Base-by-base conservation (phyloP, 352 stramenopile species). In the Phytophthora constricta region DNA sequence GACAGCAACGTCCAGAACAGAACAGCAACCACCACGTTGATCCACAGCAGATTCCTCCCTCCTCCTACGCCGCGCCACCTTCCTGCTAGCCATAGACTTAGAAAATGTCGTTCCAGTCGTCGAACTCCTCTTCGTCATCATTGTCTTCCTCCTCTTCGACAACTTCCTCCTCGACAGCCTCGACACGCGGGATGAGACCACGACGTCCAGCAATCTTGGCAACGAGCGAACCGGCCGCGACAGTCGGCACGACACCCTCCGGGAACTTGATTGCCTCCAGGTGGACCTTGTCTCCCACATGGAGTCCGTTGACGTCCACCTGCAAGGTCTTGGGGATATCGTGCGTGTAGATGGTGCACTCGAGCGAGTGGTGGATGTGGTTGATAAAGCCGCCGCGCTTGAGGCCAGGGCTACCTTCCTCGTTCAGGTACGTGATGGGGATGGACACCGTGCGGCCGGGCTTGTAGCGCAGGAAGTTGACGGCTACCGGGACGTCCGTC, bases 351-450 rank as follows among this genome's bases (percentile, higher is more conserved):
- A 92, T 80, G 59, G 62, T 74, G 76, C 89, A 96, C 58, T 93
- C 84, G 51, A 96, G 82, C 45, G 92, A 75, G 68, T 95, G 87
- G 74, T 90, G 65, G 55, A 96, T 94, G 79, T 94, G 82, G 80
- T 95, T 96, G 70, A 98, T 97, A 70, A 95, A 98, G 34, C 94
- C 94, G 64, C 95, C 93, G 28, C 92, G 86, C 81, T 98, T 98
- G 74, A 98, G 87, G n/a, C 93, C 94, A 13, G 91, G 92, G 33
- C 82, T 96, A 50, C 95, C 89, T 82, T 98, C 95, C 56, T 97
- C 83, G 65, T 98, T 98, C 60, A 98, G 66, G 70, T 96, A 96
- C 52, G 78, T 86, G 61, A 98, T 87, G 26, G 96, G 96, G 63
- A 98, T 97, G 37, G 86, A 86, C 27, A 98, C 84, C 37, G 89